Evolutionary conservation across 768 basidiomycete genomes (phyloP), one percentile per base, ranked within the genome.

Genomic region (Favolaschia claudopus): DNA sequence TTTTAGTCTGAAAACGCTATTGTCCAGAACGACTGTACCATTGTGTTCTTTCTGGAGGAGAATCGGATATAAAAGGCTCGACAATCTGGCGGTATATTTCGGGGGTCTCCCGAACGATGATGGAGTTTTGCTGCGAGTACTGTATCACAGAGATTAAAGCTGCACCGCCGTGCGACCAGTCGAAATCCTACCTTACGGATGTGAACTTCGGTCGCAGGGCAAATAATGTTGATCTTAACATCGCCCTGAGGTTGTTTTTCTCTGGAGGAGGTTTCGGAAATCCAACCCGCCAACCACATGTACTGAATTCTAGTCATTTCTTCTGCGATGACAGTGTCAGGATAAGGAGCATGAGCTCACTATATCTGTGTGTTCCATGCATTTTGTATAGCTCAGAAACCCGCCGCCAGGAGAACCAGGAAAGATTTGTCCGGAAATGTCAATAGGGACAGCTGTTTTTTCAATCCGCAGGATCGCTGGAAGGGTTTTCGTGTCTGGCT

Each of bases 131-230:
- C 46, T 72, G 81, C 8, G 89, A 86, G 72, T 98, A 96, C 90
- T 95, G 4, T 19, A 14, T 17, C 20, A 31, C 17, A 12, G 39
- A 53, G 32, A 37, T 32, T 45, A 42, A 31, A 4, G 17, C 36
- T 33, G 20, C 20, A 2, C 15, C 3, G 29, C 9, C 20, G 28
- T 4, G 31, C 9, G n/a, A 39, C 34, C n/a, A 28, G 38, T 49
- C 2, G 27, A 3, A 38, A 39, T 45, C 66, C 28, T 33, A 88
- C 91, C 82, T 97, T 97, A 60, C 82, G 83, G 56, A 99, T 88
- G 69, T 99, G 95, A 4, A 88, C 85, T 8, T 95, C 91, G 0
- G 94, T 98, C 2, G 94, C 94, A 15, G 96, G 96, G 61, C 83
- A 91, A 48, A 97, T 89, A 17, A 95, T 78, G 60, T 87, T 91